Evolutionary conservation across 768 basidiomycete species (phyloP).

Genomic region (Termitomyces sp.): DNA sequence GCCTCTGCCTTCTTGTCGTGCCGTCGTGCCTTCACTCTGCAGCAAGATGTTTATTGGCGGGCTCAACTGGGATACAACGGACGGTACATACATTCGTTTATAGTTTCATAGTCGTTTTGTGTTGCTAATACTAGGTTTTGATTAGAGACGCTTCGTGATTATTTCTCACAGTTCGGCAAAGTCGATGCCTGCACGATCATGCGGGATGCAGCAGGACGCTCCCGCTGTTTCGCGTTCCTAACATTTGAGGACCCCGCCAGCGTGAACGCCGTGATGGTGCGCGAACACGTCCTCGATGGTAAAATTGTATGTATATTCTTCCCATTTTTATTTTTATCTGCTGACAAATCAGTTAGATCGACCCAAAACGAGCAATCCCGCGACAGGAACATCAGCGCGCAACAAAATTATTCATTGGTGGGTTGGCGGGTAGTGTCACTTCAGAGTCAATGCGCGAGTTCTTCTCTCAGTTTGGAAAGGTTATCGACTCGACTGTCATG

Average conservation of each 20-base stretch:
- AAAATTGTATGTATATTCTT: constrained; percentile 72
- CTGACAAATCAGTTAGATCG: constrained; percentile 61
- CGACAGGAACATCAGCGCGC: constrained; percentile 91
- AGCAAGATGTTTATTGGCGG: constrained; percentile 99
- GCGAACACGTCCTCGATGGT: constrained; percentile 93
- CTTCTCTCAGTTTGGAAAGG: constrained; percentile 91
- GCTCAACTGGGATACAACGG: constrained; percentile 99
- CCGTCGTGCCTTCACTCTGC: constrained; percentile 19
- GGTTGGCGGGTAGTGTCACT: constrained; percentile 86
- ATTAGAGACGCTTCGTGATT: constrained; percentile 72
- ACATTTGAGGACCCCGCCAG: constrained; percentile 92
- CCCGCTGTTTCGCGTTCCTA: constrained; percentile 95
- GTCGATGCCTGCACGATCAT: constrained; percentile 98
- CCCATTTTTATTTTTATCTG: background rate
- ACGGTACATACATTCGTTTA: constrained; percentile 62
- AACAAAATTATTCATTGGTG: constrained; percentile 95
- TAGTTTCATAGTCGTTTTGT: constrained; percentile 28
- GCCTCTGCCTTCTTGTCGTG: constrained; percentile 22
- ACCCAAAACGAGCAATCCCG: constrained; percentile 98
- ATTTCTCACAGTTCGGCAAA: constrained; percentile 95
- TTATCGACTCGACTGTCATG: constrained; percentile 99
- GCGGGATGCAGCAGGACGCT: constrained; percentile 93
- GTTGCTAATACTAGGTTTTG: constrained; percentile 35
- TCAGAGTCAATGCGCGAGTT: constrained; percentile 91
- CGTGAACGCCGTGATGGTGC: constrained; percentile 93